Evolutionary conservation across 2,329 filamentous ascomycete species (phyloP).

Genomic region (Fusarium cyanostomum): DNA sequence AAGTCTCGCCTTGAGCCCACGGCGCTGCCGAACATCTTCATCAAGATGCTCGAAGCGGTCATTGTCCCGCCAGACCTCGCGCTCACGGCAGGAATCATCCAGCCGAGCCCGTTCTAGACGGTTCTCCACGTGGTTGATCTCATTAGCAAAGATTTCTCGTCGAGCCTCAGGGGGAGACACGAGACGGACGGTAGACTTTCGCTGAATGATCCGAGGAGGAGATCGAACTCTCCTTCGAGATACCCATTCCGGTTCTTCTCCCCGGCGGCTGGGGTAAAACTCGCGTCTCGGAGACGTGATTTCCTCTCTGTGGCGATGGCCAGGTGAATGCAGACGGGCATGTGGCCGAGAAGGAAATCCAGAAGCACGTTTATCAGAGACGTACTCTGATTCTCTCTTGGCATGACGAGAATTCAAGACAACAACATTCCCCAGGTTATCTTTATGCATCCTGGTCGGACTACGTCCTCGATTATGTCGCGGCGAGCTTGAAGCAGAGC

Average conservation of each 20-base stretch:
- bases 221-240: constrained; percentile 10
- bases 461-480: constrained; percentile 16
- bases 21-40: constrained; percentile 24
- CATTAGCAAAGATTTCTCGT: constrained; percentile 24
- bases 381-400: neutral
- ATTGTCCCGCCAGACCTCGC: constrained; percentile 20
- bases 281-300: constrained; percentile 19
- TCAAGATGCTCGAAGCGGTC: constrained; percentile 25
- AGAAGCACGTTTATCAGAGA: neutral
- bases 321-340: constrained; percentile 16
- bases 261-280: neutral
- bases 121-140: constrained; percentile 9
- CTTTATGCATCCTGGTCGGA: constrained; percentile 4
- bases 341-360: constrained; percentile 7
- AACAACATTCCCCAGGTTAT: constrained; percentile 9
- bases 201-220: constrained; percentile 36
- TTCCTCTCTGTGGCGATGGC: constrained; percentile 3
- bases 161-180: constrained; percentile 27
- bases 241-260: constrained; percentile 12
- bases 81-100: constrained; percentile 12
- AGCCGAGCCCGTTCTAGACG: constrained; percentile 29
- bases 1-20: constrained; percentile 16
- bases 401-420: constrained; percentile 6
- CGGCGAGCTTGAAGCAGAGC: constrained; percentile 9
- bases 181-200: constrained; percentile 18